Evolutionary conservation across 139 green algal species (phyloP).

Genomic region (Asterochloris sp.): DNA sequence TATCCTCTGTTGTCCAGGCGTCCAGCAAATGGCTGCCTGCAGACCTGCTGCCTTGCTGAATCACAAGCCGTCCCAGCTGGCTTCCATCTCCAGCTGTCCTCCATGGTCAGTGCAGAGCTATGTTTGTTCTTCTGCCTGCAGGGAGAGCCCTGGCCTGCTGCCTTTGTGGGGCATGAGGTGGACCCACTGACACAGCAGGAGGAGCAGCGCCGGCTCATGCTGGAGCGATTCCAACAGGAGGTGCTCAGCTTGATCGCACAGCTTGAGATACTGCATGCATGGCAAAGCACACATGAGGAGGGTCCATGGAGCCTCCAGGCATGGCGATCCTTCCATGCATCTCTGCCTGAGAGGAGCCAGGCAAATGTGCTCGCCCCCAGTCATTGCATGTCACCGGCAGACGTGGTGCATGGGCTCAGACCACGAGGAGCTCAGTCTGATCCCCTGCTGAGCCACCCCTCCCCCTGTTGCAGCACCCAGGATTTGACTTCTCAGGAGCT

Average conservation of each 20-base stretch:
- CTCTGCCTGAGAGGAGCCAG: too few species aligned
- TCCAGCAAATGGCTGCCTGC: too few species aligned
- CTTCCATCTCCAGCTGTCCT: background rate
- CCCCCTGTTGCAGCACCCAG: slow-evolving; percentile 72
- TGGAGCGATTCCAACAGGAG: slow-evolving; percentile 91
- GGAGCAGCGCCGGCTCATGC: slow-evolving; percentile 82
- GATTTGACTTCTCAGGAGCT: slow-evolving; percentile 92
- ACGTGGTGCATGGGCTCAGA: background rate
- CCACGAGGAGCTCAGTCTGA: background rate
- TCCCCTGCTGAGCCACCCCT: background rate
- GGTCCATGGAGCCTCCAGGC: background rate
- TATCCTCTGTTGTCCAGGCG: too few species aligned
- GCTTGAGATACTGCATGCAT: background rate
- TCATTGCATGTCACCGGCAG: background rate
- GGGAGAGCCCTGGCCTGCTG: slow-evolving; percentile 67
- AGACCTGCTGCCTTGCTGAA: too few species aligned
- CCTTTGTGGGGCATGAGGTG: slow-evolving; percentile 73
- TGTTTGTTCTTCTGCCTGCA: slow-evolving; percentile 9
- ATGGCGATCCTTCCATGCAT: background rate
- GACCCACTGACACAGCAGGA: slow-evolving; percentile 41
- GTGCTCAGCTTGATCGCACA: slow-evolving; percentile 24
- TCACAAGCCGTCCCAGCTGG: too few species aligned
- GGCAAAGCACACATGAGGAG: background rate
- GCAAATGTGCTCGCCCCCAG: too few species aligned
- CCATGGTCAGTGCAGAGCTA: too few species aligned